Evolutionary conservation across 192 early-diverging fungal species (phyloP), one percentile per base, ranked within the genome.

Genomic region (Backusella luteola): DNA sequence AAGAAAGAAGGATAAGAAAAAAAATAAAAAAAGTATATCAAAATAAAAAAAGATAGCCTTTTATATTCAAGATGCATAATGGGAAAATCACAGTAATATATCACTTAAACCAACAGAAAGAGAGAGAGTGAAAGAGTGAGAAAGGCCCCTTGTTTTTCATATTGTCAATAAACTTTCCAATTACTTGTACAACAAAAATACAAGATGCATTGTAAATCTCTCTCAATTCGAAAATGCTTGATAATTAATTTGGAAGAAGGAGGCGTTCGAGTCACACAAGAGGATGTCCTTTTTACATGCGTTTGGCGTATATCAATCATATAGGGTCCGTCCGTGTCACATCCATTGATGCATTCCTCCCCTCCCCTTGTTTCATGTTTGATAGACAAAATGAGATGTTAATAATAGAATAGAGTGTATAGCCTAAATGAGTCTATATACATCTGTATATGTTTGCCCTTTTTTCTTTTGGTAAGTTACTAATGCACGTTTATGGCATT

Each of bases 121-220:
- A 39, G 38, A 39, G 38, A 39, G 38, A 39, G 38, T 12, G 38
- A 39, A 5, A 12, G 38, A 11, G 38, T 11, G 38, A 39, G 11
- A n/a, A n/a, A 56, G n/a, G 8, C 53, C 56, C 56, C 56, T 14
- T 63, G 56, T 63, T 59, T 59, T 59, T 23, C 23, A 14, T 63
- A 29, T 14, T 63, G 23, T 63, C 56, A 63, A 63, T 63, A 63
- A 63, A 23, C 56, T 63, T 63, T 14, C 19, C 17, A 17, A 49
- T 63, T 63, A 29, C 4, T 63, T 63, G 56, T 63, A 63, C 21
- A 29, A 63, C 56, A 63, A 63, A 63, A 29, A 63, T 63, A 63
- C n/a, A 63, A 63, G 26, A 63, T 63, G 56, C 56, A 63, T 63
- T 63, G 56, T 29, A 63, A 63, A 63, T 63, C 56, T 63, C 26